Percentiles rank a stretch among this genome's conserved stretches.
Evolutionary conservation across 129 eudicot genomes (phyloP).

Genomic region (Kitagawia praeruptora): DNA sequence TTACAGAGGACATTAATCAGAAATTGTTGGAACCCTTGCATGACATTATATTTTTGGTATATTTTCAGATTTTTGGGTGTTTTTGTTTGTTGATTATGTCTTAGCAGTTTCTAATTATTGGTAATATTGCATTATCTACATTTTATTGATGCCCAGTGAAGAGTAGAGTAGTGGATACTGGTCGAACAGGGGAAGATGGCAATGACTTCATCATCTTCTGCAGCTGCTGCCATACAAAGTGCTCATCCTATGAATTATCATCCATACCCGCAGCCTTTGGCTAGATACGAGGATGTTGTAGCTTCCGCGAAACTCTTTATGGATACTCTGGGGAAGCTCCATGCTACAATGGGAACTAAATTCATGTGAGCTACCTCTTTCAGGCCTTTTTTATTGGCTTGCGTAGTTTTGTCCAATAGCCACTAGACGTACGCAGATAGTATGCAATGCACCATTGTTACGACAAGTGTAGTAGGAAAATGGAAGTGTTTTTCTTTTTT

Average conservation of each 20-base stretch:
- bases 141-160: neutral
- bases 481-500: no score
- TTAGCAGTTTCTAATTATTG: neutral
- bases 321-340: slow-evolving; percentile 71
- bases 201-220: slow-evolving; percentile 33
- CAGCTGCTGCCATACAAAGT: slow-evolving; percentile 30
- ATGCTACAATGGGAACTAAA: slow-evolving; percentile 87
- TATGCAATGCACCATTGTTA: no score
- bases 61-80: neutral
- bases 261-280: slow-evolving; percentile 57
- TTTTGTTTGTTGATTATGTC: slow-evolving; percentile 1
- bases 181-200: slow-evolving; percentile 16
- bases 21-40: neutral
- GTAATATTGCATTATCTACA: neutral
- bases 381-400: neutral
- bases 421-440: neutral
- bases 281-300: slow-evolving; percentile 61
- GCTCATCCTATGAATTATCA: slow-evolving; percentile 19
- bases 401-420: neutral
- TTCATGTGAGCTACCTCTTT: slow-evolving; percentile 48
- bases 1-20: neutral
- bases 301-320: slow-evolving; percentile 45
- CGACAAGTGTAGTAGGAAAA: no score
- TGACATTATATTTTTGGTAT: neutral
- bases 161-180: slow-evolving; percentile 4